Base-by-base conservation (phyloP, 495 filamentous ascomycete species). In the Penicillium verhagenii region DNA sequence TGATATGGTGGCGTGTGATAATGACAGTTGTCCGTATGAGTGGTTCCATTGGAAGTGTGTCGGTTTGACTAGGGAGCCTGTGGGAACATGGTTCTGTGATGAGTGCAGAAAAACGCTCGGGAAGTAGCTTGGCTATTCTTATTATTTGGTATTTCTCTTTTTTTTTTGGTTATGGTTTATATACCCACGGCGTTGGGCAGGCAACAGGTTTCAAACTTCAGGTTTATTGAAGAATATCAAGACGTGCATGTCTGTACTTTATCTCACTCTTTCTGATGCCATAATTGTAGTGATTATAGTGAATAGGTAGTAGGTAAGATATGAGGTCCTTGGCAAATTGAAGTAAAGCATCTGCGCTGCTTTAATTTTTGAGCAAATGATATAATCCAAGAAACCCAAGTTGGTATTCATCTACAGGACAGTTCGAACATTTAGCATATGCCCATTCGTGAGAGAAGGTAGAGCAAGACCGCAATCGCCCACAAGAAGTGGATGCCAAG, bases 31-130 rank as follows among this genome's bases (percentile, higher is more conserved):
- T 75, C 84, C 87, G 21, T 94, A 85, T 69, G 93, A 97, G 74
- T 98, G 94, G 94, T 98, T 98, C 72, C 94, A 98, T 76, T 97
- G 92, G 91, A 86, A 80, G 57, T 98, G 94, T 66, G 92, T 97
- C 47, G 89, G 90, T 2, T 76, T 98, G 57, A 93, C 86, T 57
- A 83, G 84, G 53, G 93, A 97, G 71, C 94, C 94, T 3, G 83
- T 84, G 47, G 94, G 93, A 19, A 91, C 85, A 42, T 98, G 94
- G 94, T 93, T 88, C 66, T 98, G 94, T 72, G 88, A 88, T 31
- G 79, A 86, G 52, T 98, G 94, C 67, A 76, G 80, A 24, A 83
- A 82, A 56, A 84, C 77, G 51, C 68, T 86, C 68, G 77, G 80
- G 53, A 79, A 77, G 40, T 75, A 63, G 43, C 52, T 18, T 47